Evolutionary conservation across 176 grass and related monocot species (phyloP), one percentile per base, ranked within the genome.

Genomic region (Echinochloa phyllopogon): DNA sequence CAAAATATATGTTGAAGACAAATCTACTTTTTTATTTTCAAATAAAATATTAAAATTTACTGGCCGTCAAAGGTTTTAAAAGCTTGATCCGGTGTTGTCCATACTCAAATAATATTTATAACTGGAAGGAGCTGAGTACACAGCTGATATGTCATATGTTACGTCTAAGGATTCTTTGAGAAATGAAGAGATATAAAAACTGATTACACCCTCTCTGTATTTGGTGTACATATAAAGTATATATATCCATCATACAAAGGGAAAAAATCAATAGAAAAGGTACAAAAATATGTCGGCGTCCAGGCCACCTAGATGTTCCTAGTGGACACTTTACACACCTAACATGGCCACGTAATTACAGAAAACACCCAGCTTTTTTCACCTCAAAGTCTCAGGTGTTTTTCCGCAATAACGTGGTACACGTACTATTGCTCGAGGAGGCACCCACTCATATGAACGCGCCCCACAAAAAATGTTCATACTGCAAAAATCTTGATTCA

Each of bases 291-390:
- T 39, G 6, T 55, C 17, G 21, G 18, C 65, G 61, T 68, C 49
- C 74, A 76, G 21, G 29, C 42, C 27, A 77, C 62, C 50, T 60
- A 24, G 17, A 44, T 23, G 49, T 69, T 60, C 21, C 53, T 3
- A 62, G 42, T 18, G 6, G 16, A 29, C 14, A 14, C n/a, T 36
- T 21, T 11, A 69, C 20, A 78, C 47, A 79, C 45, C 81, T 65
- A 56, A 63, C 38, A 29, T 11, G 13, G 9, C 53, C 71, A 78
- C 15, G 84, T 83, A 90, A 86, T 83, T 86, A 78, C 88, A 72
- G 61, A 25, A 84, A 81, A 75, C 69, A 74, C 60, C 17, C 8
- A 4, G 40, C 66, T 10, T 44, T 62, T 41, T 76, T 80, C 1
- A 36, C 16, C 10, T 75, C 48, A 80, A 81, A 85, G 45, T 40